These are phyloP conservation scores for Dothistroma septosporum DNA, from an alignment of 2,329 filamentous ascomycete genomes.

Conservation along the genomic window DNA sequence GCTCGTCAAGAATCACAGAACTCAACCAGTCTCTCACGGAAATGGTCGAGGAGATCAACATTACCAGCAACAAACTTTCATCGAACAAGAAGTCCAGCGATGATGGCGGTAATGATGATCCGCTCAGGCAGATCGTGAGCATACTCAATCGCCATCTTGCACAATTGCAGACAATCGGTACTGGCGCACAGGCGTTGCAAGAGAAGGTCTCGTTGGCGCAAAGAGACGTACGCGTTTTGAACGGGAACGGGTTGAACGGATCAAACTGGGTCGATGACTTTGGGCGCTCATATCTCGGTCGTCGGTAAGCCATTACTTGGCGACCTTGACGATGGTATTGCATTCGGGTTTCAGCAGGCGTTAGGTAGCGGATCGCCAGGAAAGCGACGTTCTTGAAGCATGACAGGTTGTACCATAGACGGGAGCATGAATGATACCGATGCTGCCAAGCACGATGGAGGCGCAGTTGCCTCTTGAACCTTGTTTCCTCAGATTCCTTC, in stretches of 20 bases:
- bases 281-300: conserved; percentile 80
- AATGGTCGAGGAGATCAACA: conserved; percentile 98
- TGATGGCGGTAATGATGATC: conserved; percentile 28
- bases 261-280: conserved; percentile 83
- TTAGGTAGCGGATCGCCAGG: conserved; percentile 2
- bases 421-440: background rate
- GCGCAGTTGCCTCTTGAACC: background rate
- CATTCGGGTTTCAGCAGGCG: background rate
- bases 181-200: conserved; percentile 74
- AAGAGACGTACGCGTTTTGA: conserved; percentile 63
- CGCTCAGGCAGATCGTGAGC: conserved; percentile 92
- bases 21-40: conserved; percentile 88
- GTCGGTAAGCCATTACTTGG: conserved; percentile 42
- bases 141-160: conserved; percentile 90
- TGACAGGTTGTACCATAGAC: background rate
- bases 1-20: conserved; percentile 84
- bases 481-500: background rate
- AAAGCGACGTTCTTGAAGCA: background rate
- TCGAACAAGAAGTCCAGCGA: conserved; percentile 77
- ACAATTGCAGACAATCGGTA: conserved; percentile 90
- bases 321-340: background rate
- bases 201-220: conserved; percentile 78
- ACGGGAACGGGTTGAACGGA: conserved; percentile 38
- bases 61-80: conserved; percentile 76
- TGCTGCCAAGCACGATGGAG: background rate